Conservation (phyloP, 2,329 filamentous ascomycete species). For the Trichophyton verrucosum region DNA sequence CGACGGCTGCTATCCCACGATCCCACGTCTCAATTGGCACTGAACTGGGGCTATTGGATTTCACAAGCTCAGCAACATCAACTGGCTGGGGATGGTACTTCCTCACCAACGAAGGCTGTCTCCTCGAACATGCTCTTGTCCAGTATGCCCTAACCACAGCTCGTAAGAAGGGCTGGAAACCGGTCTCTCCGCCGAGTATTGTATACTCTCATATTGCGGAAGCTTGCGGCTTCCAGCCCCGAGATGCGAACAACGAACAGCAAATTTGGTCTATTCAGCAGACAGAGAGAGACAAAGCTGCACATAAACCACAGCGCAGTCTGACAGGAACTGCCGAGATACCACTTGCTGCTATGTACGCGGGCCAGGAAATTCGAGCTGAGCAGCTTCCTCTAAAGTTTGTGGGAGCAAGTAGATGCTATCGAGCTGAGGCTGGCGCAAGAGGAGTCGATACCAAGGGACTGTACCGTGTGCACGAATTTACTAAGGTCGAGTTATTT, state of each 20-base stretch:
- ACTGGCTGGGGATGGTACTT: conserved; percentile 98
- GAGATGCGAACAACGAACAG: conserved; percentile 80
- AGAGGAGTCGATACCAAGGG: conserved; percentile 85
- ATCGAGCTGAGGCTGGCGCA: conserved; percentile 85
- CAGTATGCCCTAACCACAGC: conserved; percentile 71
- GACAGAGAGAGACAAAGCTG: conserved; percentile 46
- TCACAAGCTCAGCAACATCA: conserved; percentile 64
- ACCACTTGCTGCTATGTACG: conserved; percentile 80
- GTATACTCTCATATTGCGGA: conserved; percentile 85
- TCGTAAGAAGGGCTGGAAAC: conserved; percentile 60
- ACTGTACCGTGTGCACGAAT: conserved; percentile 93
- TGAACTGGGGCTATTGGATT: conserved; percentile 82
- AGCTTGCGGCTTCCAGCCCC: conserved; percentile 87
- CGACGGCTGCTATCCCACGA: conserved; percentile 25
- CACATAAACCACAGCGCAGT: conserved; percentile 55
- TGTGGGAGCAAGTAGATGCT: conserved; percentile 82
- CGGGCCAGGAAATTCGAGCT: conserved; percentile 54
- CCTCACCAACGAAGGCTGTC: conserved; percentile 76
- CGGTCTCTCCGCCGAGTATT: conserved; percentile 73
- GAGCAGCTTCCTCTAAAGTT: conserved; percentile 60
- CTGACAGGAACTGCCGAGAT: conserved; percentile 91
- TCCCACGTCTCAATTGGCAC: conserved; percentile 80
- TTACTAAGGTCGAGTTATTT: conserved; percentile 97
- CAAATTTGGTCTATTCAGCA: conserved; percentile 77
- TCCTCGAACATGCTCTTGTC: conserved; percentile 87